Base-by-base conservation (phyloP, 495 filamentous ascomycete genomes). In the Penicillium simplicissimum region DNA sequence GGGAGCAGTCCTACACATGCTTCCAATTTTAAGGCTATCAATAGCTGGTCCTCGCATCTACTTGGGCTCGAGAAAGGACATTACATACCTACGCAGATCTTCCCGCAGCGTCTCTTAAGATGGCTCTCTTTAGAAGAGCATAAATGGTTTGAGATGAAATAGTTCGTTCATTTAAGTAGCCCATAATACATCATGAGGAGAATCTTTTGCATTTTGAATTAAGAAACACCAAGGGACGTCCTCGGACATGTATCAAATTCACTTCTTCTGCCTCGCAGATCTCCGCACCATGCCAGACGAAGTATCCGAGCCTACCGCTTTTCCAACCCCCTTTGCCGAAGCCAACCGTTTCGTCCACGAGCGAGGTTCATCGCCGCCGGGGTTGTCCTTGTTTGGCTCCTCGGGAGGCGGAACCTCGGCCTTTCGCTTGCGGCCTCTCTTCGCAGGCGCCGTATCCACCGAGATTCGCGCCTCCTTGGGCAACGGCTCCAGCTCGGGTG, bases 391-490 rank as follows among this genome's bases (percentile, higher is more conserved):
- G 13, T 58, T 62, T 5, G 34, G 34, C 8, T 64, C 64, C n/a
- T 70, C 61, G 0, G 63, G 63, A 0, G 67, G 64, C 0, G 66
- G 67, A 38, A 64, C 57, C 21, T 71, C 70, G 3, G 75, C 75
- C 65, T 79, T 79, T 38, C 77, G 74, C 64, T 79, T 79, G 9
- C 72, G 65, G 8, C 70, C 67, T 55, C 62, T 66, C 40, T 64
- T 67, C 9, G 65, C 36, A 13, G 69, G 63, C 11, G 58, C 57
- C 33, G 60, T 52, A 11, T 53, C 60, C 25, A 49, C 33, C 11
- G 48, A 17, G 3, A 10, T 28, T 2, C 48, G 34, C 23, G 3
- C 51, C n/a, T 54, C 55, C 57, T 68, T 52, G 4, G 68, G 64
- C 14, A 66, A 63, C 34, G 65, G 61, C 6, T 45, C 36, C 10